Base-by-base conservation (phyloP, 169 alveolate species). In the Eimeria praecox region DNA sequence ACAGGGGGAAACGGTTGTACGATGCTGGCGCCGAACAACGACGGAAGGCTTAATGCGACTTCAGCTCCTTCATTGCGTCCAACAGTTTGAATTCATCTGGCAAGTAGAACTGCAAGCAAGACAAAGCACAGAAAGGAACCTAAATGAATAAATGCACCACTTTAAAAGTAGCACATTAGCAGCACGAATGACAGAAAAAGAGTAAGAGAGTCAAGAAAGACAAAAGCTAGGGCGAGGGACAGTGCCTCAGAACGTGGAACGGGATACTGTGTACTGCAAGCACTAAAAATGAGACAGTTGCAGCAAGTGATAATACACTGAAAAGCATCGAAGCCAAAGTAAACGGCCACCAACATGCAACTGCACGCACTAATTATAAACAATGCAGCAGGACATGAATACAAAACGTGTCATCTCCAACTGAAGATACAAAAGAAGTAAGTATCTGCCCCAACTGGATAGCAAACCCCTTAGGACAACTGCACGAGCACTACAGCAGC, bases 1-100 rank as follows among this genome's bases (percentile, higher is more conserved):
- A 22, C 20, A 38, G 16, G 18, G 16, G 9, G 75, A 27, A 24
- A 40, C 6, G 69, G 75, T 64, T 64, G 75, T 64, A 5, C 14
- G 75, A 64, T 64, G 16, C n/a, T 59, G n/a, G n/a, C n/a, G n/a
- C n/a, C n/a, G n/a, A n/a, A n/a, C n/a, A n/a, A n/a, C n/a, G n/a
- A n/a, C n/a, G n/a, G 69, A 3, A 0, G 5, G 40, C 77, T 78
- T 22, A 89, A 38, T 85, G 80, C 35, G 78, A 77, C 92, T 73
- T 87, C 96, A 98, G 95, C 86, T 98, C 97, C 96, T 97, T 98
- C 49, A 98, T 97, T 38, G 99, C 99, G 89, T 98, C 99, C 77
- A 96, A 94, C 56, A 98, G 89, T 95, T 98, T 98, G 96, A 95
- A 97, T 93, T 98, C 98, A 93, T 99, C 99, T 59, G 99, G 99